Evolutionary conservation across 2,329 filamentous ascomycete genomes (phyloP).

Genomic region (Neofusicoccum ribis): DNA sequence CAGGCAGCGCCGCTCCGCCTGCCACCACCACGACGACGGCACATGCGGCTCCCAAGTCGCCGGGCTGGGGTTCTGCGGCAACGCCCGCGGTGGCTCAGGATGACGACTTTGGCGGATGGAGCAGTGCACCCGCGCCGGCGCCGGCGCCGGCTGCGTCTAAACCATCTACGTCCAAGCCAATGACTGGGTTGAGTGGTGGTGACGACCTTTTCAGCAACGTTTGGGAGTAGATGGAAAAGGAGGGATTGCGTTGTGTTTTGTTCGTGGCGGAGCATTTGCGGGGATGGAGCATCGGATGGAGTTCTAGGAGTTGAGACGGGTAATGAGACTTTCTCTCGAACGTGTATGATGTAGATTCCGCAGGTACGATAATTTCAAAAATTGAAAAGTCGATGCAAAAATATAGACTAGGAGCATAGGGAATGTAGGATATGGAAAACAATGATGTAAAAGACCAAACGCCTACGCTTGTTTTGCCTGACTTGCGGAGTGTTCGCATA

Average conservation of each 20-base stretch:
- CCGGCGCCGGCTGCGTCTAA: constrained; percentile 36
- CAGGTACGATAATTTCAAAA: neutral
- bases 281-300: neutral
- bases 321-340: neutral
- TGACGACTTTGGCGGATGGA: constrained; percentile 96
- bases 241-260: neutral
- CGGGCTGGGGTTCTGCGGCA: constrained; percentile 64
- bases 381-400: neutral
- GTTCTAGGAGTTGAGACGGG: neutral
- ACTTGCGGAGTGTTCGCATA: too few relatives aligned
- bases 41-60: constrained; percentile 33
- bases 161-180: constrained; percentile 43
- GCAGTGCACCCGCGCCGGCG: constrained; percentile 64
- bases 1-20: constrained; percentile 47
- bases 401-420: too few relatives aligned
- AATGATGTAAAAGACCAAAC: neutral
- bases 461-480: too few relatives aligned
- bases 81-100: constrained; percentile 67
- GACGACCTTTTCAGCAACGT: constrained; percentile 96
- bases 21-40: constrained; percentile 46
- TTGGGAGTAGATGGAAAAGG: constrained; percentile 65
- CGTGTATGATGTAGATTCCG: constrained; percentile 2
- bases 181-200: constrained; percentile 55
- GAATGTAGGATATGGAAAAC: neutral
- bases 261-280: neutral